Conservation (phyloP, 2,329 filamentous ascomycete species). For the Diaporthe australafricana region DNA sequence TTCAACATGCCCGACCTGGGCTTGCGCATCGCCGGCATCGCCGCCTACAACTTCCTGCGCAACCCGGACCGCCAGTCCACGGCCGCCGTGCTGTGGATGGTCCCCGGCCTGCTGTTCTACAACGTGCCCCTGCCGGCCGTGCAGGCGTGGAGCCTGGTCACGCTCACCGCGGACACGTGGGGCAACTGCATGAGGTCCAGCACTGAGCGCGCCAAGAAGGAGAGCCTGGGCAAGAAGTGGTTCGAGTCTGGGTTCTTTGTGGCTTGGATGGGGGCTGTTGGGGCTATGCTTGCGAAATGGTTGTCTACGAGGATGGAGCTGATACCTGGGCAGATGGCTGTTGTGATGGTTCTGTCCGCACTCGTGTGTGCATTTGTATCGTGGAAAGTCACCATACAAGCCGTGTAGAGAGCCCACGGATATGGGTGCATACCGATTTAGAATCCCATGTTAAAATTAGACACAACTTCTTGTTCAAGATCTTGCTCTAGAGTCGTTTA, state of each 20-base stretch:
- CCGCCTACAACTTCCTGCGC: conserved; percentile 46
- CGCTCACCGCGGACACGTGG: conserved; percentile 48
- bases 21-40: conserved; percentile 44
- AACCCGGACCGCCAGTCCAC: conserved; percentile 43
- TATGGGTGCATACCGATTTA: too few species aligned
- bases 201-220: conserved; percentile 42
- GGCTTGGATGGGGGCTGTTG: conserved; percentile 46
- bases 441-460: too few species aligned
- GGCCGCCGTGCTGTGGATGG: conserved; percentile 40
- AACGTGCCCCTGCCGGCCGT: conserved; percentile 49
- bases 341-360: background rate
- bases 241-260: conserved; percentile 47
- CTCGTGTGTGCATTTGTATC: background rate
- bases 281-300: conserved; percentile 39
- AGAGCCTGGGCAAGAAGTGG: conserved; percentile 42
- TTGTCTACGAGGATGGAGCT: background rate
- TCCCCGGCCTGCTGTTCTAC: conserved; percentile 47
- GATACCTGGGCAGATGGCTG: background rate
- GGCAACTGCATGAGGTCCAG: conserved; percentile 49
- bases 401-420: background rate
- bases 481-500: too few species aligned
- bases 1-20: conserved; percentile 45
- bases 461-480: too few species aligned
- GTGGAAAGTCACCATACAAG: conserved; percentile 17
- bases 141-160: conserved; percentile 49